Evolutionary conservation across 2,329 filamentous ascomycete species (phyloP).

Genomic region (Fusarium brachygibbosum): DNA sequence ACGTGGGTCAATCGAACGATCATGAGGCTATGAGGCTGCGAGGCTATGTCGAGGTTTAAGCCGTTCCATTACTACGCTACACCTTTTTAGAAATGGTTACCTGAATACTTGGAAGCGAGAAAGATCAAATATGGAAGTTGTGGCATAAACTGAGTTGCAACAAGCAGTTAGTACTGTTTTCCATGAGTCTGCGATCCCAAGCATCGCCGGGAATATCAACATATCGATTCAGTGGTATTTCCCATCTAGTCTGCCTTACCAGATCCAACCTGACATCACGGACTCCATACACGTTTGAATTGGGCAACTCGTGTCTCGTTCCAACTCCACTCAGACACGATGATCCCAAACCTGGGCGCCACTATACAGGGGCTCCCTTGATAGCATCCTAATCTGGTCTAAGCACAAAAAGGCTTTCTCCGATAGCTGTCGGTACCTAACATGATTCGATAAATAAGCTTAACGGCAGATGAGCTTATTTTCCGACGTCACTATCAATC

Average conservation of each 20-base stretch:
- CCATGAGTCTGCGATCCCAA: too few species aligned
- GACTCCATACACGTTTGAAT: background rate
- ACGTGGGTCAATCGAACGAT: conserved; percentile 20
- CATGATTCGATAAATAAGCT: background rate
- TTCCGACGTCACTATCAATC: background rate
- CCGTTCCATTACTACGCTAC: background rate
- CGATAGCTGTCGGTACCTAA: too few species aligned
- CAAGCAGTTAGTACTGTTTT: accelerated
- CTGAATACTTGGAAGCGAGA: accelerated
- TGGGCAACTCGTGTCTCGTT: conserved; percentile 21
- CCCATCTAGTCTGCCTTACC: background rate
- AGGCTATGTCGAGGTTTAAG: background rate
- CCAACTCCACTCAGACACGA: conserved; percentile 12
- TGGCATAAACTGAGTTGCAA: accelerated
- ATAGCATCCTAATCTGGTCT: background rate
- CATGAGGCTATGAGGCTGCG: too few species aligned
- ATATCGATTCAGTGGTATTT: background rate
- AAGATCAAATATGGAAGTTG: background rate
- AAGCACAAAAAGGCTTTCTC: background rate
- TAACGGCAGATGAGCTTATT: background rate
- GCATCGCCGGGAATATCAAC: background rate
- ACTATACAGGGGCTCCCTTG: background rate
- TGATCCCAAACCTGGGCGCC: conserved; percentile 3
- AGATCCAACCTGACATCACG: conserved; percentile 15
- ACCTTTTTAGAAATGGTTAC: accelerated